Evolutionary conservation across 2,329 filamentous ascomycete genomes (phyloP).

Genomic region (Exophiala oligosperma): DNA sequence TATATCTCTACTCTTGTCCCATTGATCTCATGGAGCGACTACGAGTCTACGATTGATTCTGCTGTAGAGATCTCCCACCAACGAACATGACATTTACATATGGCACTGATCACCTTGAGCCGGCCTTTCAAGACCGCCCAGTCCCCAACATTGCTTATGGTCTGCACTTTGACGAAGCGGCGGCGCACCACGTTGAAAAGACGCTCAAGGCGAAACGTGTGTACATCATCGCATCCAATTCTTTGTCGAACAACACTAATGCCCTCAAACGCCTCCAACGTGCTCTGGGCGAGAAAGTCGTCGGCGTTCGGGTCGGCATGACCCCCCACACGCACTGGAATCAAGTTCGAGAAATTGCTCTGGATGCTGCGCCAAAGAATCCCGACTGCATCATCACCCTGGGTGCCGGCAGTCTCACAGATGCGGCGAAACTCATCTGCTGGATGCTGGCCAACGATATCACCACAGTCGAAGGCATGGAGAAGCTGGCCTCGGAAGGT

Average conservation of each 20-base stretch:
- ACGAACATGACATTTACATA: constrained; percentile 15
- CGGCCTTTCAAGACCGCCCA: constrained; percentile 38
- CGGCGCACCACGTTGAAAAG: constrained; percentile 45
- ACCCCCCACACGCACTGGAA: constrained; percentile 56
- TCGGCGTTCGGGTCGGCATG: constrained; percentile 52
- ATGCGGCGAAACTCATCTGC: constrained; percentile 55
- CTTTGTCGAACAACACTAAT: constrained; percentile 50
- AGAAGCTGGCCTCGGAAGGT: constrained; percentile 35
- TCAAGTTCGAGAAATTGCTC: constrained; percentile 51
- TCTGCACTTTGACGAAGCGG: constrained; percentile 47
- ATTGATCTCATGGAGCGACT: too few relatives aligned
- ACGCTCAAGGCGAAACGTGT: constrained; percentile 48
- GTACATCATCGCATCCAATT: constrained; percentile 55
- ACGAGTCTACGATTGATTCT: neutral
- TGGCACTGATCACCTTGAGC: constrained; percentile 36
- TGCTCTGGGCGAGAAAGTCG: constrained; percentile 45
- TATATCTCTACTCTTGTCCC: neutral
- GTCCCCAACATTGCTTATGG: constrained; percentile 50
- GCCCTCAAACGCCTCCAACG: constrained; percentile 43
- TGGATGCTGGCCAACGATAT: constrained; percentile 53
- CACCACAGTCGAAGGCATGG: constrained; percentile 40
- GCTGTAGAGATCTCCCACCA: neutral
- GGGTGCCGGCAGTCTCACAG: constrained; percentile 57
- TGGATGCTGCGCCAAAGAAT: constrained; percentile 13
- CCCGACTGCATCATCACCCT: constrained; percentile 55